Evolutionary conservation across 2,329 filamentous ascomycete genomes (phyloP), one percentile per base, ranked within the genome.

Genomic region (Alternaria gaisen): DNA sequence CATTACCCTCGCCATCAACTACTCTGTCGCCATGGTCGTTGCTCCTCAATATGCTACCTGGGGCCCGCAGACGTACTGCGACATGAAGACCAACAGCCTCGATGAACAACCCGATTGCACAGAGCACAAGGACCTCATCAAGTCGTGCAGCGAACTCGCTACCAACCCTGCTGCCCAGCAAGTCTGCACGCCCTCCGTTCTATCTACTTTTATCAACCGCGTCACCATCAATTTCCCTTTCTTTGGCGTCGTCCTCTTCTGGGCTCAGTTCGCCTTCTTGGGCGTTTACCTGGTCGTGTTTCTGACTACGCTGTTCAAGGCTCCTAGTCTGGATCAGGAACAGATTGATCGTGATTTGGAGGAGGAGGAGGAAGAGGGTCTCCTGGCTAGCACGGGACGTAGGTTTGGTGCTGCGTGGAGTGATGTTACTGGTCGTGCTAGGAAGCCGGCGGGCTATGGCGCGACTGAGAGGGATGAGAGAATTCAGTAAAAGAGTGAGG

Each of bases 1-100:
- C 66, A 94, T 96, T 67, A 92, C 92, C 2, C 83, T 99, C 43
- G 95, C 92, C 34, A 90, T 97, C 79, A 97, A 98, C 81, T 99
- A 98, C 78, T 88, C 92, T 9, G 83, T 98, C 42, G 91, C 92
- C 58, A 97, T 96, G 90, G 85, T 98, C 64, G 88, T 97, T n/a
- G 95, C 93, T 6, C 95, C 95, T 1, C 94, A 98, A 75, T 99
- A 99, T 77, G 88, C 94, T 47, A 96, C 91, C 56, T 99, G 93
- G 75, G 95, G 95, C 51, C 93, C 94, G 0, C 95, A 99, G 79
- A 97, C 91, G 1, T 97, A 94, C 82, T 99, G 95, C 80, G 90
- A 93, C 71, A 88, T 90, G 65, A 84, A 88, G 34, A 85, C 89
- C 3, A 82, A 82, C 38, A 82, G 86, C 58, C 84, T 87, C 0